Conservation (phyloP, 2,329 filamentous ascomycete genomes). For the Curvularia hawaiiensis region DNA sequence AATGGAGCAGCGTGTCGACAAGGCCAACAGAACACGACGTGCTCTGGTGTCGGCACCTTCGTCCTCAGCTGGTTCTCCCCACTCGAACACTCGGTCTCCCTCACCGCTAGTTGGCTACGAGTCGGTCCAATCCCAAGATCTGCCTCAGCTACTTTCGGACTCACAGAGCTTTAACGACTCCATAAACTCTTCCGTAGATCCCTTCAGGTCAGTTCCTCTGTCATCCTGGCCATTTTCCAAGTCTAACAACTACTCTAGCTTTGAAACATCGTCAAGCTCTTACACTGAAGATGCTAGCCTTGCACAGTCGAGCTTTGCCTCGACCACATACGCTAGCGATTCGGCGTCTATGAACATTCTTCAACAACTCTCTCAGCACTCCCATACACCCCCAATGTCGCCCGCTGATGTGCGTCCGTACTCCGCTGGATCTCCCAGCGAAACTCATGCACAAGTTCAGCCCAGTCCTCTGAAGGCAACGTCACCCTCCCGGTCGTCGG, state of each 20-base stretch:
- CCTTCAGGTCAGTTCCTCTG: conserved; percentile 32
- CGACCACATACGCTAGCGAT: conserved; percentile 38
- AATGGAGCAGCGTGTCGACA: conserved; percentile 62
- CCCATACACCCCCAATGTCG: conserved; percentile 47
- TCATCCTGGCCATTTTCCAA: background rate
- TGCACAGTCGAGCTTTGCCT: conserved; percentile 34
- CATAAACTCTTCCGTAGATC: conserved; percentile 36
- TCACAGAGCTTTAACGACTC: conserved; percentile 36
- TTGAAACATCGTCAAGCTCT: conserved; percentile 38
- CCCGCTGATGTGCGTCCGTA: conserved; percentile 38
- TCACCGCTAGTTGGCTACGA: conserved; percentile 35
- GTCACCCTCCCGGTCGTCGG: conserved; percentile 41
- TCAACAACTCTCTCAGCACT: conserved; percentile 43
- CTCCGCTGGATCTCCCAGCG: conserved; percentile 32
- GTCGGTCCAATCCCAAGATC: conserved; percentile 26
- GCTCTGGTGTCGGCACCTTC: conserved; percentile 42
- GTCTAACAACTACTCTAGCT: conserved; percentile 34
- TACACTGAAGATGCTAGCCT: conserved; percentile 30
- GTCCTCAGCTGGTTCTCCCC: conserved; percentile 43
- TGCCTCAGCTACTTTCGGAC: conserved; percentile 28
- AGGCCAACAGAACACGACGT: conserved; percentile 59
- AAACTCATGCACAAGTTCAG: conserved; percentile 23
- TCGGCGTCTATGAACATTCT: conserved; percentile 42
- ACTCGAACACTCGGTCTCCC: conserved; percentile 39
- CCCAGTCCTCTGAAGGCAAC: conserved; percentile 36